Percentiles rank a stretch among this genome's conserved stretches.
These are phyloP conservation scores for Beauveria pseudobassiana DNA, from an alignment of 2,329 filamentous ascomycete species.

Conservation along the genomic window DNA sequence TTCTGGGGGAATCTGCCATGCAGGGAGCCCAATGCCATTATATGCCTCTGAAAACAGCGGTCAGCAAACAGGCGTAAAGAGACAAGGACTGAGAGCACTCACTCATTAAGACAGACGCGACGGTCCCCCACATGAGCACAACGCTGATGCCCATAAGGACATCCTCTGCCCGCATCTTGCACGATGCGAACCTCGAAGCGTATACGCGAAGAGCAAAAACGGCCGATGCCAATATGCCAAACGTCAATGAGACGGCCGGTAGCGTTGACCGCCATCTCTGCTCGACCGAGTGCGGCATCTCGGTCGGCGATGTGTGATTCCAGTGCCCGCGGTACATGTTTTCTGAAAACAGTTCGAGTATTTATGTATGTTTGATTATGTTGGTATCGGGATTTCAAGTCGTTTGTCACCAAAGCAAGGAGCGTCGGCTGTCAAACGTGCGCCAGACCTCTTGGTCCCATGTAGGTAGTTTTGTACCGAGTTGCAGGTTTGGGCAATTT, in stretches of 20 bases:
- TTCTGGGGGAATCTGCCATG: not conserved
- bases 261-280: not conserved
- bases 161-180: constrained; percentile 10
- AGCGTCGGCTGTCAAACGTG: not conserved
- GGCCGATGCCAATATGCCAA: constrained; percentile 5
- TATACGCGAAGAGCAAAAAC: constrained; percentile 2
- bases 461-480: not conserved
- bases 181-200: not conserved
- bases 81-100: not conserved
- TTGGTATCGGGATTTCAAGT: not conserved
- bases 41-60: not conserved
- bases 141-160: constrained; percentile 8
- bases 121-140: constrained; percentile 11
- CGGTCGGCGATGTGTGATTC: constrained; percentile 1
- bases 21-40: constrained; percentile 5
- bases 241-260: constrained; percentile 6
- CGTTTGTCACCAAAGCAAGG: not conserved
- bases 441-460: not conserved
- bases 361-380: not conserved
- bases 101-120: constrained; percentile 6
- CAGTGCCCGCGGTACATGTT: not conserved
- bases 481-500: not conserved
- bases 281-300: not conserved
- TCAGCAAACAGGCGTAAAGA: not conserved
- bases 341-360: too few relatives aligned